Evolutionary conservation across 805 yeast species (phyloP).

Genomic region (Metschnikowia corniflorae): DNA sequence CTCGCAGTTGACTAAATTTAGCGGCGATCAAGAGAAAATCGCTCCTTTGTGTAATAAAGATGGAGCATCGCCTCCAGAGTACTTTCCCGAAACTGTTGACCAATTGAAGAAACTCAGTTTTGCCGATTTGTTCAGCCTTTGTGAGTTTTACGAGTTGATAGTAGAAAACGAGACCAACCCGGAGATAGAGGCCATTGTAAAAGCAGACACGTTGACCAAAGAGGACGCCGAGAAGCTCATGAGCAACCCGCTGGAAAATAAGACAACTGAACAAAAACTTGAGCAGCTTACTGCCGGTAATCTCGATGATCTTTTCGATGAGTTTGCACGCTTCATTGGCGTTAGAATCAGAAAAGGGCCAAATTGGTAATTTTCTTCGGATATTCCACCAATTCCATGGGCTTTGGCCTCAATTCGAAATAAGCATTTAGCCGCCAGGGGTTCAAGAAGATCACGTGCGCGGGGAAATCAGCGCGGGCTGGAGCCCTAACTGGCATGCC

Average conservation of each 20-base stretch:
- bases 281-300: slow-evolving; percentile 42
- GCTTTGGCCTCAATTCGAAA: too few species aligned
- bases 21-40: slow-evolving; percentile 36
- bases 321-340: slow-evolving; percentile 68
- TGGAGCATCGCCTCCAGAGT: slow-evolving; percentile 59
- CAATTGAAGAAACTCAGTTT: slow-evolving; percentile 50
- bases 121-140: slow-evolving; percentile 47
- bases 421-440: too few species aligned
- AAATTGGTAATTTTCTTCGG: too few species aligned
- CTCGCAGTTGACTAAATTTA: slow-evolving; percentile 41
- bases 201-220: slow-evolving; percentile 12
- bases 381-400: too few species aligned
- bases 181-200: slow-evolving; percentile 12
- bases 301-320: slow-evolving; percentile 53
- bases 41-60: slow-evolving; percentile 76
- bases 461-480: too few species aligned
- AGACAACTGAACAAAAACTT: slow-evolving; percentile 16
- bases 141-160: slow-evolving; percentile 72
- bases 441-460: too few species aligned
- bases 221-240: slow-evolving; percentile 18
- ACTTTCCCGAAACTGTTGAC: slow-evolving; percentile 56
- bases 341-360: slow-evolving; percentile 49
- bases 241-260: slow-evolving; percentile 3
- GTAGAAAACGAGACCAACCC: slow-evolving; percentile 30
- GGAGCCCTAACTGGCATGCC: too few species aligned